phyloP scores from a whole-genome alignment of 2,329 filamentous ascomycete species.

The Bimuria novae-zelandiae region DNA sequence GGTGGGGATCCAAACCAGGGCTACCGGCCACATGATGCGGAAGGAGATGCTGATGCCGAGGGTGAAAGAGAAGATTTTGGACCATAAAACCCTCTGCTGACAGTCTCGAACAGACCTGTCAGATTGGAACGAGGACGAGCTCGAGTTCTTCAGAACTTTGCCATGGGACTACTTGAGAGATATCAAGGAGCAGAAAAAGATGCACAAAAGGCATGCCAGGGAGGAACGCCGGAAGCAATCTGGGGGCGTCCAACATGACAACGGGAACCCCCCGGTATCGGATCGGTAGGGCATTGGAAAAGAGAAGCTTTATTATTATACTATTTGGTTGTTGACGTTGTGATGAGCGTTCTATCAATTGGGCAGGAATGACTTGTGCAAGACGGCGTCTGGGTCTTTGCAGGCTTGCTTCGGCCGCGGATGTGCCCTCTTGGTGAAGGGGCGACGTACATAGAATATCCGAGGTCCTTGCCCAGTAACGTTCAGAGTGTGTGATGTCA shows the following conservation, averaged over 20 bases:
- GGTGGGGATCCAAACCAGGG: constrained; percentile 44
- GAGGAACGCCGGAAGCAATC: not conserved
- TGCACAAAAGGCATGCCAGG: not conserved
- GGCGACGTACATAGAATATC: constrained; percentile 32
- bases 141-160: not conserved
- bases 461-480: not conserved
- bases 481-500: not conserved
- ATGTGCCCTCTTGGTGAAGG: constrained; percentile 24
- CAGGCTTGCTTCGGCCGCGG: constrained; percentile 41
- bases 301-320: constrained; percentile 1
- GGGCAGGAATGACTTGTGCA: constrained; percentile 11
- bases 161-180: not conserved
- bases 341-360: constrained; percentile 8
- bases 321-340: constrained; percentile 9
- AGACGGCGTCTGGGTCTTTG: constrained; percentile 28
- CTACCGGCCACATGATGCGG: constrained; percentile 42
- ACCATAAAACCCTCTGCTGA: constrained; percentile 18
- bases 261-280: not conserved
- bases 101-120: not conserved
- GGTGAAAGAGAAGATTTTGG: constrained; percentile 48
- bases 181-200: not conserved
- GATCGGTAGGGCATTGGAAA: not conserved
- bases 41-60: constrained; percentile 46
- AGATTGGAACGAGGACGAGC: not conserved
- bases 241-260: too few relatives aligned